Evolutionary conservation across 331 rosid genomes (phyloP).

Genomic region (Malus hybrid): DNA sequence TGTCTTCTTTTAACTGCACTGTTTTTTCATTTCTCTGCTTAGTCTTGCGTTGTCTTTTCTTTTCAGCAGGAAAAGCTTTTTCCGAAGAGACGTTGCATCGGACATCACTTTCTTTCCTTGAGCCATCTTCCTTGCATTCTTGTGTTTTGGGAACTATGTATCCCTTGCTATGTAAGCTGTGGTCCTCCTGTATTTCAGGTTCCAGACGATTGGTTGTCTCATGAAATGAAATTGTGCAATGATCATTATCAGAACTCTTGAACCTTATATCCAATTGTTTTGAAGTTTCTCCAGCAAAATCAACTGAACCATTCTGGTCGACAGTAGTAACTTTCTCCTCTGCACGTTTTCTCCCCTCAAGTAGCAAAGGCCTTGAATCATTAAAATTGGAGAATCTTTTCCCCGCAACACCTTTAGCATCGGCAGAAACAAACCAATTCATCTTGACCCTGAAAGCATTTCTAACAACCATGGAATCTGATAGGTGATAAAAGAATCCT

Average conservation of each 20-base stretch:
- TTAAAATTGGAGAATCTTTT: neutral
- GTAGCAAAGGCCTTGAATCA: neutral
- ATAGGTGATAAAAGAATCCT: constrained; percentile 45
- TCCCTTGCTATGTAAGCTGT: neutral
- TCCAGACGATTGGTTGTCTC: neutral
- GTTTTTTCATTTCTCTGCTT: neutral
- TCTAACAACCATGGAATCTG: constrained; percentile 53
- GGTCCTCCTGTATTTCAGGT: neutral
- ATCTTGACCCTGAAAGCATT: constrained; percentile 31
- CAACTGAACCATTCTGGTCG: neutral
- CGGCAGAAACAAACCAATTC: constrained; percentile 55
- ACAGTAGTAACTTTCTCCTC: neutral
- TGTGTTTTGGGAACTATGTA: neutral
- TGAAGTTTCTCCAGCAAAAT: constrained; percentile 3
- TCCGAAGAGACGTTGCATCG: neutral
- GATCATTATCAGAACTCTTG: neutral
- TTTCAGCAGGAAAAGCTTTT: neutral
- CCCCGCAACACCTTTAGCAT: constrained; percentile 22
- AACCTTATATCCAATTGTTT: constrained; percentile 3
- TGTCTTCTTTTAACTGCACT: neutral
- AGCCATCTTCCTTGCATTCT: neutral
- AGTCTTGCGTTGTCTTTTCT: neutral
- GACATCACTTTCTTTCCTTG: neutral
- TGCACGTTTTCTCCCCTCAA: neutral
- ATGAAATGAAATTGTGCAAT: neutral